Percentiles rank a stretch among this genome's conserved stretches.
phyloP scores from a whole-genome alignment of 306 rosid genomes.

The Trichosanthes truncata region DNA sequence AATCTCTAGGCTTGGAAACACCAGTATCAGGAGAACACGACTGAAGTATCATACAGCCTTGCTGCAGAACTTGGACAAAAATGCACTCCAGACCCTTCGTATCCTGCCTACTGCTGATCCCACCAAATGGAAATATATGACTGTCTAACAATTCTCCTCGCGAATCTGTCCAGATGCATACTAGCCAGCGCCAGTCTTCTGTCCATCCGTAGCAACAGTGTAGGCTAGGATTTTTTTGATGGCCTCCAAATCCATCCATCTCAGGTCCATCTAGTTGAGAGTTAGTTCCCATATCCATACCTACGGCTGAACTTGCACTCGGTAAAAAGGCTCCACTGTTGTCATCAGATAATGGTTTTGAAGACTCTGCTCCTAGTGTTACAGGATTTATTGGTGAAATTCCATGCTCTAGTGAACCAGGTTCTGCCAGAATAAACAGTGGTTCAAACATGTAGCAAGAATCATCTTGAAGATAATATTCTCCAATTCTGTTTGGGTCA shows the following conservation, averaged over 20 bases:
- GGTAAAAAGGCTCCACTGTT: slow-evolving; percentile 57
- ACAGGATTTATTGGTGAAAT: slow-evolving; percentile 46
- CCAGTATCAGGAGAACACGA: slow-evolving; percentile 61
- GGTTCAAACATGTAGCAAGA: slow-evolving; percentile 93
- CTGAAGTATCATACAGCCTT: slow-evolving; percentile 91
- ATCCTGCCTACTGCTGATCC: slow-evolving; percentile 98
- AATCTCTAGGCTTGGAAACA: slow-evolving; percentile 80
- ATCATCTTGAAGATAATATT: slow-evolving; percentile 58
- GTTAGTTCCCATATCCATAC: slow-evolving; percentile 55
- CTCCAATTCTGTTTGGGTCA: slow-evolving; percentile 74
- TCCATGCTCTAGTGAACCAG: slow-evolving; percentile 86
- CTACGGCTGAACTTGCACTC: slow-evolving; percentile 43
- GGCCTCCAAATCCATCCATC: slow-evolving; percentile 32
- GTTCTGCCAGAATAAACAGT: slow-evolving; percentile 85
- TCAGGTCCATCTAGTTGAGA: slow-evolving; percentile 67
- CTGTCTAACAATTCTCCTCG: slow-evolving; percentile 93
- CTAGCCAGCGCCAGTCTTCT: slow-evolving; percentile 99
- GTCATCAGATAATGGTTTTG: slow-evolving; percentile 67
- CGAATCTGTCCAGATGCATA: slow-evolving; percentile 95
- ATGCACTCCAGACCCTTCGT: slow-evolving; percentile 96
- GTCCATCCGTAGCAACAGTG: slow-evolving; percentile 99
- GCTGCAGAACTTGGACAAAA: slow-evolving; percentile 93
- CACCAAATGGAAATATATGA: slow-evolving; percentile 91
- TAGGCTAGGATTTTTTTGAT: slow-evolving; percentile 66
- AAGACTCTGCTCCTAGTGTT: slow-evolving; percentile 54